A percentile compares a stretch with the other conserved stretches of the same genome.
phyloP scores from a whole-genome alignment of 225 moss, liverwort and hornwort species.

The Physcomitrium patens region DNA sequence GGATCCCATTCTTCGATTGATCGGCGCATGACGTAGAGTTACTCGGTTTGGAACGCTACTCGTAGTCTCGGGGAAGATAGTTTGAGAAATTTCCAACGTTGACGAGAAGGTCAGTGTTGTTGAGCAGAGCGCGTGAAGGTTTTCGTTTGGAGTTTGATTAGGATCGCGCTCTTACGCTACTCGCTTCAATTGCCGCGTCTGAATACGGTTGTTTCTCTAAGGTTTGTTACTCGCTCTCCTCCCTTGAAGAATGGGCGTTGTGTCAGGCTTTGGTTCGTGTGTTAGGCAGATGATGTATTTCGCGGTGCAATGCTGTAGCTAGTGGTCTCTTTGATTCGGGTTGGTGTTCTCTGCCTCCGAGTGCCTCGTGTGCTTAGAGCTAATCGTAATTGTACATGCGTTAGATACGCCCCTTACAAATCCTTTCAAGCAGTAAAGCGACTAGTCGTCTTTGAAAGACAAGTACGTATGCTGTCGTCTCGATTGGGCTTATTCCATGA shows the following conservation, averaged over 20 bases:
- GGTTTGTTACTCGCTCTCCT: conserved; percentile 13
- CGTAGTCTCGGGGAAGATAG: conserved; percentile 16
- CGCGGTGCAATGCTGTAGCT: conserved; percentile 10
- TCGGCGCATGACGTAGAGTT: not conserved
- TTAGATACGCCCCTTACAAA: not conserved
- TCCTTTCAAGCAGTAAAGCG: not conserved
- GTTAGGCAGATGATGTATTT: not conserved
- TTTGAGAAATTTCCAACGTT: not conserved
- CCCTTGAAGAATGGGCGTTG: not conserved
- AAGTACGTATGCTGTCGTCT: not conserved
- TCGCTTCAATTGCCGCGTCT: conserved; percentile 9
- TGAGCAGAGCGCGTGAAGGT: conserved; percentile 26
- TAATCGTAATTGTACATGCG: not conserved
- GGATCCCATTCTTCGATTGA: conserved; percentile 24
- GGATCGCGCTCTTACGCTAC: conserved; percentile 25
- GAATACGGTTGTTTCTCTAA: conserved; percentile 21
- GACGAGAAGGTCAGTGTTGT: conserved; percentile 20
- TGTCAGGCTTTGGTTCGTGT: not conserved
- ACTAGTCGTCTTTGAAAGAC: not conserved
- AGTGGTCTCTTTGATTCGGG: not conserved
- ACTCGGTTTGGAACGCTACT: not conserved
- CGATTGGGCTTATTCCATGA: conserved; percentile 1
- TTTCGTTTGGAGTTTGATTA: conserved; percentile 19
- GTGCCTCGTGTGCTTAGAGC: conserved; percentile 13
- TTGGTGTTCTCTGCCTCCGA: not conserved